phyloP scores from a whole-genome alignment of 768 basidiomycete species.

The Naematelia encephala region DNA sequence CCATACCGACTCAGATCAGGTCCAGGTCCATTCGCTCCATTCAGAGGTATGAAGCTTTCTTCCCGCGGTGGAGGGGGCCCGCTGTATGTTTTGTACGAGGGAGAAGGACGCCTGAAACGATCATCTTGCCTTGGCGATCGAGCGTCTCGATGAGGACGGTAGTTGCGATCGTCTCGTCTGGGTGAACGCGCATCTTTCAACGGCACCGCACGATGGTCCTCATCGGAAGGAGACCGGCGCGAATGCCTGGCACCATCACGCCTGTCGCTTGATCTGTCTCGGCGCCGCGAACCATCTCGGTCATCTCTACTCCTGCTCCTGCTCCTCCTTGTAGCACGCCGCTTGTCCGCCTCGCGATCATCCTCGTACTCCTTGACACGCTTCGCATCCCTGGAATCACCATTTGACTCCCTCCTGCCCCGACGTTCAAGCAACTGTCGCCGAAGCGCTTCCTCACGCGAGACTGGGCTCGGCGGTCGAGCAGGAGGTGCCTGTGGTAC shows the following conservation, averaged over 20 bases:
- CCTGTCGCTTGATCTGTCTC: conserved; percentile 1
- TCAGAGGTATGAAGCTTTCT: not conserved
- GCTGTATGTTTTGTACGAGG: conserved; percentile 18
- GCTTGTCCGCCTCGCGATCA: conserved; percentile 5
- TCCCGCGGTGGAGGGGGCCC: not conserved
- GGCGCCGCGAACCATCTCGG: not conserved
- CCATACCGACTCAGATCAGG: conserved; percentile 5
- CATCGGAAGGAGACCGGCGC: too few species aligned
- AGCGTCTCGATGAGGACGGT: too few species aligned
- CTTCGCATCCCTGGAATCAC: not conserved
- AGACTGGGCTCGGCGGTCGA: conserved; percentile 2
- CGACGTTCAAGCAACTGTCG: conserved; percentile 21
- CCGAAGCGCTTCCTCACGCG: conserved; percentile 30
- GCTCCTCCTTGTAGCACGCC: not conserved
- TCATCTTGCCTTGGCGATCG: not conserved
- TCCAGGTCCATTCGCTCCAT: conserved; percentile 4
- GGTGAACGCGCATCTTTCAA: too few species aligned
- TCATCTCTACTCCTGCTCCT: conserved; percentile 3
- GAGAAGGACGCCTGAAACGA: conserved; percentile 15
- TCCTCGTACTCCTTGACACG: not conserved
- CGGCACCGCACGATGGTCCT: too few species aligned
- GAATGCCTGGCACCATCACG: not conserved
- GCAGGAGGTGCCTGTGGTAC: conserved; percentile 28
- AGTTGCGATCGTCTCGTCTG: too few species aligned
- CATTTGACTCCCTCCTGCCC: not conserved